Percentiles rank a stretch among this genome's conserved stretches.
Evolutionary conservation across 2,329 filamentous ascomycete species (phyloP).

Genomic region (Fusarium sp.): DNA sequence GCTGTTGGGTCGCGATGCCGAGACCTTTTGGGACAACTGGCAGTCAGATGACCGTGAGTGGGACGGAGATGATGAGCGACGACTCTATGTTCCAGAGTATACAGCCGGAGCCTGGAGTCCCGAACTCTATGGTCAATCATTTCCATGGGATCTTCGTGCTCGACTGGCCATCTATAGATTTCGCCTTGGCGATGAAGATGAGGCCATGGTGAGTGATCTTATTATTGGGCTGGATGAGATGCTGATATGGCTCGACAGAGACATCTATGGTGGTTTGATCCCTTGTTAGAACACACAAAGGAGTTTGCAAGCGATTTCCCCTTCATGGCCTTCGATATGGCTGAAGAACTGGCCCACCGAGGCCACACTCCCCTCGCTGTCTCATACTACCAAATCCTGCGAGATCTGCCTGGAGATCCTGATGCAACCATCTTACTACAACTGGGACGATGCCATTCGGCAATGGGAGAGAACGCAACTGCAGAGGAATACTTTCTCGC

Average conservation of each 20-base stretch:
- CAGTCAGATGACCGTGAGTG: slow-evolving; percentile 88
- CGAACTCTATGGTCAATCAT: slow-evolving; percentile 75
- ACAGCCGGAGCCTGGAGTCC: slow-evolving; percentile 63
- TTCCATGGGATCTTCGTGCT: slow-evolving; percentile 85
- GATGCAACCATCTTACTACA: slow-evolving; percentile 67
- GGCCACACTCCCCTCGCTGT: slow-evolving; percentile 57
- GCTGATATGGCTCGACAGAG: slow-evolving; percentile 54
- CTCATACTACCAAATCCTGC: slow-evolving; percentile 68
- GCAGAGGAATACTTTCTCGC: slow-evolving; percentile 84
- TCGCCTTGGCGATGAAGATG: slow-evolving; percentile 73
- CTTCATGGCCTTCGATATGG: slow-evolving; percentile 81
- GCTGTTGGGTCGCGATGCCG: slow-evolving; percentile 80
- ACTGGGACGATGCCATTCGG: slow-evolving; percentile 77
- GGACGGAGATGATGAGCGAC: slow-evolving; percentile 79
- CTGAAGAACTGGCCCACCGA: slow-evolving; percentile 56
- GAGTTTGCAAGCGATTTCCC: slow-evolving; percentile 73
- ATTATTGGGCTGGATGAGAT: slow-evolving; percentile 5
- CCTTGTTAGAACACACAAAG: slow-evolving; percentile 62
- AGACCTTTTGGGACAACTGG: slow-evolving; percentile 81
- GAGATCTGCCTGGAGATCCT: slow-evolving; percentile 59
- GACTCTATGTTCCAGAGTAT: slow-evolving; percentile 72
- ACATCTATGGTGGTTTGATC: slow-evolving; percentile 79
- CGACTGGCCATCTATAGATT: slow-evolving; percentile 89
- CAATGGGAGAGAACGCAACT: slow-evolving; percentile 71
- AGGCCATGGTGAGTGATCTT: slow-evolving; percentile 75